Evolutionary conservation across 139 green algal genomes (phyloP).

Genomic region (Auxenochlorella pyrenoidosa): DNA sequence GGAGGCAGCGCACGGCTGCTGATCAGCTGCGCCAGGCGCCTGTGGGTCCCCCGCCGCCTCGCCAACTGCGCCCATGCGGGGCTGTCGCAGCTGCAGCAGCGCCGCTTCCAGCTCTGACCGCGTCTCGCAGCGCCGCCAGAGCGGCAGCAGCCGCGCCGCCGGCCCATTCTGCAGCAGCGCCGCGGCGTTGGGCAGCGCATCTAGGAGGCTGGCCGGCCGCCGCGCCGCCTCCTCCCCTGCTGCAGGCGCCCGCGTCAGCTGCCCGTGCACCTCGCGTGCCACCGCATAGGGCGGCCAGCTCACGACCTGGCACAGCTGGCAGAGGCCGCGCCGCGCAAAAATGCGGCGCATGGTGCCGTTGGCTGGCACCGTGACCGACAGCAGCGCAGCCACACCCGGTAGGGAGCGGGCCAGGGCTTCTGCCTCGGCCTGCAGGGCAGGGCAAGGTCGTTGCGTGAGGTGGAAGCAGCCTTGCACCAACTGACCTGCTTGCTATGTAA

Average conservation of each 20-base stretch:
- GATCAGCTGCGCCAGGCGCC: background rate
- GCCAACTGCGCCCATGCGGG: too few relatives aligned
- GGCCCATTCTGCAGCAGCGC: background rate
- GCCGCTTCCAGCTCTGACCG: background rate
- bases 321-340: conserved; percentile 1
- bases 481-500: too few relatives aligned
- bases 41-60: background rate
- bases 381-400: background rate
- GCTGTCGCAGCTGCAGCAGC: conserved; percentile 16
- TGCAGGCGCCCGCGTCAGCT: background rate
- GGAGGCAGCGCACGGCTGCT: background rate
- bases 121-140: conserved; percentile 11
- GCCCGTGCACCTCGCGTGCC: background rate
- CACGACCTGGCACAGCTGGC: background rate
- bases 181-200: background rate
- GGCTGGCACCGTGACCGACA: conserved; percentile 2
- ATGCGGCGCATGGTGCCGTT: conserved; percentile 23
- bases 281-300: background rate
- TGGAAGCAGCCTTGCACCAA: background rate
- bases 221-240: background rate
- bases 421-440: background rate
- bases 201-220: background rate
- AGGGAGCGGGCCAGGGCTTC: background rate
- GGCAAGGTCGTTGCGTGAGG: background rate
- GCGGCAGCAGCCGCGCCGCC: background rate